Evolutionary conservation across 805 yeast species (phyloP), one percentile per base, ranked within the genome.

Genomic region (Teunomyces panamensis): DNA sequence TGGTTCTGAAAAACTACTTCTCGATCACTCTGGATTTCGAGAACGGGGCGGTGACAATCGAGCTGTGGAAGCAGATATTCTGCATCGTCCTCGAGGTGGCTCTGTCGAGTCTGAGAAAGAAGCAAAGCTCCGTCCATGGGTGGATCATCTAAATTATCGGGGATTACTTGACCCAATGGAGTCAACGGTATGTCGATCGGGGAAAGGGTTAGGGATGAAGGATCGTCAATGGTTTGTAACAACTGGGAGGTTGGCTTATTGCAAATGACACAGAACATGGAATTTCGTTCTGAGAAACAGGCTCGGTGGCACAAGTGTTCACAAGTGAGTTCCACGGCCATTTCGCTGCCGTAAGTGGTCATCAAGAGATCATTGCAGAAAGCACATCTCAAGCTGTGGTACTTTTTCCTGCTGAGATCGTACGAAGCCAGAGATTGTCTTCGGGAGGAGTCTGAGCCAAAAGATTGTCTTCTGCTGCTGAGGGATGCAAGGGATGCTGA

Each of bases 301-400:
- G 58, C 60, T 34, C 56, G 50, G 44, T 65, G 69, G 37, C 64
- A 59, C n/a, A 45, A 45, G 46, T 65, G 65, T 33, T 51, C 47
- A 42, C 69, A 65, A 8, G 53, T 46, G 36, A 65, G 50, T 37
- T 56, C 59, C 8, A 58, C 28, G 5, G 50, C 29, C 3, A 39
- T 16, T 27, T 59, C 64, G 5, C 60, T 60, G 2, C 58, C 52
- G 27, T 56, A 49, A 2, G 36, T 43, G 5, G 47, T 36, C 11
- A 55, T 42, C 28, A 59, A 42, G 4, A 44, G 45, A 7, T 56
- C 61, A 11, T 51, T 45, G 41, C 64, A 60, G 29, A 59, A 54
- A 16, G 58, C 54, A 47, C 64, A 60, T 41, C 36, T 46, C 7
- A 37, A 20, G 30, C 41, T 24, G 30, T 37, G 29, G 41, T 24